Evolutionary conservation across 1,139 yeast genomes (phyloP), one percentile per base, ranked within the genome.

Genomic region (Lodderomyces jiufengensis): DNA sequence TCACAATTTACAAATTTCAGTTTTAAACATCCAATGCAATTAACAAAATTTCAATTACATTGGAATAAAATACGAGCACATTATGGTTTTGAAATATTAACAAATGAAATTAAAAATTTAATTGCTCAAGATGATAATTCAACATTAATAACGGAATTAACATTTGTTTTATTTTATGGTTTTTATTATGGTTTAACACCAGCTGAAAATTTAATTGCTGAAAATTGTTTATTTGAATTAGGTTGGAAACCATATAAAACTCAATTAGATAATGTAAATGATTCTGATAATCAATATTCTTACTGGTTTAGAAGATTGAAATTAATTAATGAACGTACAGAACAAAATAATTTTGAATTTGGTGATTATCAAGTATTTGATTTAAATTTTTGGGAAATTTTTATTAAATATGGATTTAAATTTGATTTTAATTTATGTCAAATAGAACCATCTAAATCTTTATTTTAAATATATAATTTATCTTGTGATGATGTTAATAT

Each of bases 131-230:
- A 50, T 34, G 61, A 56, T 11, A 45, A 45, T 27, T 39, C 42
- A 3, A 29, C 41, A 2, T 39, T 56, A 26, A 52, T 61, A 30
- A 60, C 64, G 31, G 70, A 68, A 47, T 48, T 68, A 39, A 63
- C 69, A 11, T 63, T 70, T 38, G 76, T 76, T 3, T 59, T 79
- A 33, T 80, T 80, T 47, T 80, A 68, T 52, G 84, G 82, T 3
- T 76, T 63, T 48, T 80, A 78, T 48, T 78, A 68, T 51, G 80
- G 80, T 2, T 53, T 72, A 29, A 71, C 81, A 1, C 76, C 73
- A 10, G 57, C 62, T 37, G 82, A 76, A 49, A 64, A 68, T 46
- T 54, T 67, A 42, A 61, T 69, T 25, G 75, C 76, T 3, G 76
- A 70, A 49, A 49, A 59, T 3, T 59, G 61, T 41, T 59, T 70